Evolutionary conservation across 1,284 basidiomycete species (phyloP).

Genomic region (Moniliella sp.): DNA sequence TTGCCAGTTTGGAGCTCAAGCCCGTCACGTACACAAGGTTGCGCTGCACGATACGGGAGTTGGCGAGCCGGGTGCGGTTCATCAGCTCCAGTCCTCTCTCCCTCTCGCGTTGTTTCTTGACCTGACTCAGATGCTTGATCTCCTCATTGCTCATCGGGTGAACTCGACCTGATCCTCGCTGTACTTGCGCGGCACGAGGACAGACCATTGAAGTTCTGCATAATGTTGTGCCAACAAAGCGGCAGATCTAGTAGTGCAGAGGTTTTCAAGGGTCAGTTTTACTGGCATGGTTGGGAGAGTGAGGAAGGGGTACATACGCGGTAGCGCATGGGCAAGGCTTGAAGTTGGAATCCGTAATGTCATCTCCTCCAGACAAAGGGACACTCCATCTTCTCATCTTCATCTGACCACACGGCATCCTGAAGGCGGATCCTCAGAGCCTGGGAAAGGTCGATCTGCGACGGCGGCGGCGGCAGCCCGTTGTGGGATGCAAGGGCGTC

Average conservation of each 20-base stretch:
- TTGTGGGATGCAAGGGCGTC: too few relatives aligned
- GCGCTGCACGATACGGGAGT: constrained; percentile 85
- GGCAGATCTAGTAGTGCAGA: constrained; percentile 94
- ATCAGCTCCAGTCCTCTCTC: constrained; percentile 76
- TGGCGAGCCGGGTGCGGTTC: constrained; percentile 66
- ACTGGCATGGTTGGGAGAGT: too few relatives aligned
- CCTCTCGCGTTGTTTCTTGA: constrained; percentile 83
- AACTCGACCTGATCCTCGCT: constrained; percentile 81
- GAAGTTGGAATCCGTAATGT: constrained; percentile 95
- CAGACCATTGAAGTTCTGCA: constrained; percentile 82
- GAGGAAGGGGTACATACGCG: constrained; percentile 43
- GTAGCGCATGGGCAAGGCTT: constrained; percentile 94
- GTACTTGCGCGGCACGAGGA: constrained; percentile 86
- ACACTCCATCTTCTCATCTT: constrained; percentile 95
- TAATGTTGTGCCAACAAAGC: constrained; percentile 99
- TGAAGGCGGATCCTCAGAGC: constrained; percentile 47
- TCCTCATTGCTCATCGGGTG: constrained; percentile 87
- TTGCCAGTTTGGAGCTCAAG: constrained; percentile 68
- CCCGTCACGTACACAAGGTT: constrained; percentile 91
- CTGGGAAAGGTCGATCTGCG: constrained; percentile 20
- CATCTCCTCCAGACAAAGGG: constrained; percentile 93
- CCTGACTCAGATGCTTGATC: constrained; percentile 82
- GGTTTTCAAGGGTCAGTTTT: too few relatives aligned
- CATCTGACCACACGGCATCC: constrained; percentile 95
- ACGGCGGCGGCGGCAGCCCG: constrained; percentile 20